A percentile compares a stretch with the other conserved stretches of the same genome.
Evolutionary conservation across 257 asterid genomes (phyloP).

Genomic region (Fraxinus cuspidata): DNA sequence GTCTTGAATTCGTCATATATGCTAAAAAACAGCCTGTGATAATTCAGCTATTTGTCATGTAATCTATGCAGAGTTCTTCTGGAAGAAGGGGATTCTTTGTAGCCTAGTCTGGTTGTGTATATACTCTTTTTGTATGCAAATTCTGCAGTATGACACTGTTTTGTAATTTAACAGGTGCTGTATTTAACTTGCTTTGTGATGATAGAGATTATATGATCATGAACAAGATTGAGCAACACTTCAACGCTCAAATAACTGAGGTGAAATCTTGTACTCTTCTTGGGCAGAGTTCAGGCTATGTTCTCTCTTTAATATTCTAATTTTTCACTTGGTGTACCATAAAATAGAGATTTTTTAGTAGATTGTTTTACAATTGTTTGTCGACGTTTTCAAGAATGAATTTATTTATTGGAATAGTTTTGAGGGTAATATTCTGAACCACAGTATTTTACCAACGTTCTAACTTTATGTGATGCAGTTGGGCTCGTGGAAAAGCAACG

Average conservation of each 20-base stretch:
- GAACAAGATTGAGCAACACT: slow-evolving; percentile 64
- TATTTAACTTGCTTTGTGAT: slow-evolving; percentile 45
- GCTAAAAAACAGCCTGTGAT: neutral
- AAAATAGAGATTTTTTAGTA: neutral
- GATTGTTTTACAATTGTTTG: neutral
- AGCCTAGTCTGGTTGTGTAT: neutral
- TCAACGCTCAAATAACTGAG: slow-evolving; percentile 47
- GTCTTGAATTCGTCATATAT: neutral
- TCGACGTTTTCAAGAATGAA: neutral
- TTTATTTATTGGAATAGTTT: neutral
- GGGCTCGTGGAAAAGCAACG: slow-evolving; percentile 45
- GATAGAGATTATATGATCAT: slow-evolving; percentile 40
- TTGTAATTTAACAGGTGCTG: slow-evolving; percentile 46
- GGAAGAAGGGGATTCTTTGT: neutral
- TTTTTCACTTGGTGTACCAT: neutral
- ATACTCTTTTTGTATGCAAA: neutral
- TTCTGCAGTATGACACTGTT: slow-evolving; percentile 4
- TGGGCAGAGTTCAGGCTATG: neutral
- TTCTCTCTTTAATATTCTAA: neutral
- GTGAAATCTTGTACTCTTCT: slow-evolving; percentile 29
- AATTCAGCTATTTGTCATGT: neutral
- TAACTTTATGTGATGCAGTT: slow-evolving; percentile 44
- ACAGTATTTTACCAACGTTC: neutral
- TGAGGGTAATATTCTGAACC: neutral
- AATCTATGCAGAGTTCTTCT: neutral